phyloP scores from a whole-genome alignment of 257 asterid genomes.

The Echium plantagineum region DNA sequence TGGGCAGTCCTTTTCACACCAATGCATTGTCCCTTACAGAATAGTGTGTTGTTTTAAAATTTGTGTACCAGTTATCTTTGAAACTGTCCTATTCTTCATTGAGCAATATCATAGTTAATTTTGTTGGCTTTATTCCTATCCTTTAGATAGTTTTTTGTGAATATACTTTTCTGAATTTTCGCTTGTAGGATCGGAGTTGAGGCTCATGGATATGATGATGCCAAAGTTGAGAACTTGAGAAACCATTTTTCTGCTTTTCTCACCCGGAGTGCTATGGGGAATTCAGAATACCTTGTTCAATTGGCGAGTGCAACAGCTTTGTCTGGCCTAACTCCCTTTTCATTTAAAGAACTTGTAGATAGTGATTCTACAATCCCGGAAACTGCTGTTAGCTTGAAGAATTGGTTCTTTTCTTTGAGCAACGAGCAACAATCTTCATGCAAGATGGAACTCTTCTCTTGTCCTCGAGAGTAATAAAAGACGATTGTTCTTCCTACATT shows the following conservation, averaged over 20 bases:
- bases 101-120: background rate
- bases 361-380: conserved; percentile 15
- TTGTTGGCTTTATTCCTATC: background rate
- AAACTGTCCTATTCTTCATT: background rate
- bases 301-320: conserved; percentile 37
- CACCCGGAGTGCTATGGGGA: conserved; percentile 15
- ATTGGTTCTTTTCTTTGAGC: conserved; percentile 55
- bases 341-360: conserved; percentile 35
- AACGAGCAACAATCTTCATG: conserved; percentile 46
- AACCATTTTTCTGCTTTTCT: conserved; percentile 30
- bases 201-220: conserved; percentile 48
- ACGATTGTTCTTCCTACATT: too few relatives aligned
- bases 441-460: conserved; percentile 21
- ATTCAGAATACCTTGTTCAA: conserved; percentile 32
- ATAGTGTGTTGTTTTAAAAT: too few relatives aligned
- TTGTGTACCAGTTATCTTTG: background rate
- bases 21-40: too few relatives aligned
- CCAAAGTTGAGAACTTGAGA: conserved; percentile 41
- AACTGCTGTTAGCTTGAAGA: conserved; percentile 24
- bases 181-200: conserved; percentile 55
- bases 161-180: conserved; percentile 1
- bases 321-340: conserved; percentile 28
- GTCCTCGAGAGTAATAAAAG: too few relatives aligned
- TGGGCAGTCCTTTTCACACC: too few relatives aligned
- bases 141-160: background rate